These are phyloP conservation scores for Hypoxylon sp. DNA, from an alignment of 2,329 filamentous ascomycete genomes.

Conservation along the genomic window DNA sequence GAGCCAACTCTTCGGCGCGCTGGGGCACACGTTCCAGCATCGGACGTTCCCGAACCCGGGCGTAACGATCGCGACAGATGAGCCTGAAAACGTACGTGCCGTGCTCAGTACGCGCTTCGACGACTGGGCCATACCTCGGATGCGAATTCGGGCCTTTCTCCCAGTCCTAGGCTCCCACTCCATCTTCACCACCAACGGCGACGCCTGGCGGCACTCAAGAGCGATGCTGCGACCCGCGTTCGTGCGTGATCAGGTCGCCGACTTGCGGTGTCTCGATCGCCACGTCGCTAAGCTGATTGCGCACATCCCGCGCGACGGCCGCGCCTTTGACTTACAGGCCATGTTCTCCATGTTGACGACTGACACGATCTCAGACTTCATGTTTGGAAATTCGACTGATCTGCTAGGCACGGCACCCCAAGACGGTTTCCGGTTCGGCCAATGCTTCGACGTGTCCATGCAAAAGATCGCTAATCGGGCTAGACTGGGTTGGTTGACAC, in stretches of 20 bases:
- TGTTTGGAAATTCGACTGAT: constrained; percentile 64
- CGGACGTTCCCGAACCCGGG: constrained; percentile 44
- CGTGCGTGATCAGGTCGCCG: constrained; percentile 70
- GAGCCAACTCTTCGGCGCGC: constrained; percentile 13
- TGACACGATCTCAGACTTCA: constrained; percentile 77
- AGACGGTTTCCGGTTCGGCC: constrained; percentile 61
- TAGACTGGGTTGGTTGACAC: constrained; percentile 60
- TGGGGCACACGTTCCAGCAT: constrained; percentile 50
- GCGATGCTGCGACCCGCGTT: constrained; percentile 69
- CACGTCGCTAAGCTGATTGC: constrained; percentile 75
- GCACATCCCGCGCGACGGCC: constrained; percentile 69
- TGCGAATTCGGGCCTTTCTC: constrained; percentile 57
- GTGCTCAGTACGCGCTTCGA: constrained; percentile 65
- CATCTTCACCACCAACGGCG: constrained; percentile 70
- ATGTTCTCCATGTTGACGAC: constrained; percentile 77
- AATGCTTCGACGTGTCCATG: constrained; percentile 65
- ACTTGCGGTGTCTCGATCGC: constrained; percentile 78
- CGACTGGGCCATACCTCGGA: constrained; percentile 64
- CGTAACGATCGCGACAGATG: constrained; percentile 46
- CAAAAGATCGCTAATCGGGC: constrained; percentile 57
- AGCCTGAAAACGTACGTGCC: constrained; percentile 66
- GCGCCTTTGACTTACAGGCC: constrained; percentile 72
- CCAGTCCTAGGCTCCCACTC: constrained; percentile 65
- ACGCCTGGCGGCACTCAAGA: constrained; percentile 67
- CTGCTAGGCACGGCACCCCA: constrained; percentile 56